Conservation (phyloP, 441 rosid genomes). For the Erodium trifolium region DNA sequence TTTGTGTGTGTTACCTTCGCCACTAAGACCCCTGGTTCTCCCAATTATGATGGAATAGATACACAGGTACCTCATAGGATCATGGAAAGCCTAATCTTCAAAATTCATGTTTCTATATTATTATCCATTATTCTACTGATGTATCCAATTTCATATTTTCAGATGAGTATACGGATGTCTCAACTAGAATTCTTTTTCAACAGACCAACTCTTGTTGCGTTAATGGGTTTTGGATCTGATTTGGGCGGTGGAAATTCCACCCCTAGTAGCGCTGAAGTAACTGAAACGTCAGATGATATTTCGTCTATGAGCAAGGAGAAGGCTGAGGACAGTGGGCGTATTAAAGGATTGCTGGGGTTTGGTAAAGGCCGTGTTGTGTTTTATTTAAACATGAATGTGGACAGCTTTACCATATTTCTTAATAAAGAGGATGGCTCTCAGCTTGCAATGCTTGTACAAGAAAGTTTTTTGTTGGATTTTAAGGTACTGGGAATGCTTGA, state of each 20-base stretch:
- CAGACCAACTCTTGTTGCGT: constrained; percentile 93
- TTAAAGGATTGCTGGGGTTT: constrained; percentile 90
- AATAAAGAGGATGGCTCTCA: constrained; percentile 97
- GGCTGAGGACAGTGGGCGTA: constrained; percentile 57
- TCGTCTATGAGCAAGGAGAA: constrained; percentile 48
- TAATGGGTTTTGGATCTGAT: constrained; percentile 88
- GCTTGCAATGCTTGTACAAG: constrained; percentile 95
- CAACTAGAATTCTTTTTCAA: constrained; percentile 89
- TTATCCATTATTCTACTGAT: constrained; percentile 27
- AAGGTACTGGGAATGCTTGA: constrained; percentile 40
- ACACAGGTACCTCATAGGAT: constrained; percentile 56
- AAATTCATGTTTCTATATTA: constrained; percentile 12
- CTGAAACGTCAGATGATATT: constrained; percentile 24
- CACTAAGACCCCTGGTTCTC: constrained; percentile 66
- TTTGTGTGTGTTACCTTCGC: constrained; percentile 83
- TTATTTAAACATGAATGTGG: constrained; percentile 80
- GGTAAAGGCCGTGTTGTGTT: constrained; percentile 96
- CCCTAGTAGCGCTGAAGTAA: constrained; percentile 28
- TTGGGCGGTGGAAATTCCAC: constrained; percentile 40
- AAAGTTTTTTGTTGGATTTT: constrained; percentile 80
- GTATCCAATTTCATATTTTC: constrained; percentile 28
- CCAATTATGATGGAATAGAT: constrained; percentile 86
- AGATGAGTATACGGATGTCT: constrained; percentile 98
- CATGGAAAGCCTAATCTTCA: constrained; percentile 18
- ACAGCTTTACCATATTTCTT: constrained; percentile 83